Conservation (phyloP, 208 protist species). For the Leishmania arabica region DNA sequence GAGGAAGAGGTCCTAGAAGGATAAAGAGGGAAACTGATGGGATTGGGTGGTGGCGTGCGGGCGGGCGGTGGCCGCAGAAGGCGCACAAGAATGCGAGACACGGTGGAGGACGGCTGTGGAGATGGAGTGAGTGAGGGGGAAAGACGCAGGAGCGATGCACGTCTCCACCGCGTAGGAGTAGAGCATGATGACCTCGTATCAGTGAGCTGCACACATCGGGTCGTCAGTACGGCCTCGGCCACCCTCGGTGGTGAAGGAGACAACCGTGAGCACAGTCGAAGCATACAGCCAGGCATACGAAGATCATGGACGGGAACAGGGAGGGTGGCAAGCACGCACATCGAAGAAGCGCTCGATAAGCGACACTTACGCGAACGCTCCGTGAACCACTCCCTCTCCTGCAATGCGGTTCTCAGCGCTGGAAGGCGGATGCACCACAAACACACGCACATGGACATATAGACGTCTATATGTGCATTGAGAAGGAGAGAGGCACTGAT, state of each 20-base stretch:
- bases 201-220: neutral
- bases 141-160: neutral
- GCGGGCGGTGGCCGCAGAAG: neutral
- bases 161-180: neutral
- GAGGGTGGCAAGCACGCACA: neutral
- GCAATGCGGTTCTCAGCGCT: neutral
- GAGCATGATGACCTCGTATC: neutral
- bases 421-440: neutral
- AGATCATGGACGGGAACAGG: neutral
- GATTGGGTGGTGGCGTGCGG: neutral
- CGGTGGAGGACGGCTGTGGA: neutral
- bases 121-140: neutral
- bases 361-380: neutral
- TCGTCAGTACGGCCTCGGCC: too few relatives aligned
- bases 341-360: neutral
- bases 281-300: neutral
- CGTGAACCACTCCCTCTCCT: neutral
- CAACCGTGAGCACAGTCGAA: neutral
- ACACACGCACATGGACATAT: neutral
- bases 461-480: too few relatives aligned
- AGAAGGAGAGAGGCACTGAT: neutral
- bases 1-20: too few relatives aligned
- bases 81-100: neutral
- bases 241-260: neutral
- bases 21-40: neutral